Conservation (phyloP, 331 rosid species). For the Telfairia occidentalis region DNA sequence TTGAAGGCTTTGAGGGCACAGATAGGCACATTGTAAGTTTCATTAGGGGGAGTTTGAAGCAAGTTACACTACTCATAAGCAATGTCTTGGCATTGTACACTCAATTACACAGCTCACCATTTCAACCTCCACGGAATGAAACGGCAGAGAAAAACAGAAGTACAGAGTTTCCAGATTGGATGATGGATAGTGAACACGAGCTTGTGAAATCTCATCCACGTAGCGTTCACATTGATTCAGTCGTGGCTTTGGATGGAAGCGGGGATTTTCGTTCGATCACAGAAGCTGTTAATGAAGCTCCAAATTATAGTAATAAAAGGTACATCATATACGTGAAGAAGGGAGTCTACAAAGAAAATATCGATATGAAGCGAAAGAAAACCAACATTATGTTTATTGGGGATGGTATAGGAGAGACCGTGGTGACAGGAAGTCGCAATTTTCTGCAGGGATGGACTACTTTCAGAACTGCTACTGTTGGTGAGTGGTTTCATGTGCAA, state of each 20-base stretch:
- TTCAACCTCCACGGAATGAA: constrained; percentile 30
- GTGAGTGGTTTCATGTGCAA: constrained; percentile 28
- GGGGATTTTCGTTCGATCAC: constrained; percentile 55
- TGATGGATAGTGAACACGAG: constrained; percentile 47
- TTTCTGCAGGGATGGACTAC: constrained; percentile 99
- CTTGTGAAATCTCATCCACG: constrained; percentile 32
- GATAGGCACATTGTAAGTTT: constrained; percentile 59
- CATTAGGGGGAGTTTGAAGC: constrained; percentile 63
- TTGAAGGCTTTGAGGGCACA: constrained; percentile 94
- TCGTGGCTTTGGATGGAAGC: constrained; percentile 78
- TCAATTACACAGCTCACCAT: constrained; percentile 49
- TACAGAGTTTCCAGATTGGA: constrained; percentile 56
- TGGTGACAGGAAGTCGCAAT: constrained; percentile 51
- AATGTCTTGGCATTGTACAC: constrained; percentile 66
- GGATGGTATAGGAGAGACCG: constrained; percentile 77
- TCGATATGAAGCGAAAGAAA: constrained; percentile 75
- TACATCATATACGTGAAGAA: constrained; percentile 56
- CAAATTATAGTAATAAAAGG: constrained; percentile 45
- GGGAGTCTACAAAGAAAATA: constrained; percentile 63
- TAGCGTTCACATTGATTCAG: constrained; percentile 28
- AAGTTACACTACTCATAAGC: constrained; percentile 73
- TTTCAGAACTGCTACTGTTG: constrained; percentile 83
- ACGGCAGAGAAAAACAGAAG: background rate
- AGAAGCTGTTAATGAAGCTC: constrained; percentile 74
- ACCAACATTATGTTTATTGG: constrained; percentile 73